phyloP scores from a whole-genome alignment of 805 yeast species.

The Isabelozyma gotoi region DNA sequence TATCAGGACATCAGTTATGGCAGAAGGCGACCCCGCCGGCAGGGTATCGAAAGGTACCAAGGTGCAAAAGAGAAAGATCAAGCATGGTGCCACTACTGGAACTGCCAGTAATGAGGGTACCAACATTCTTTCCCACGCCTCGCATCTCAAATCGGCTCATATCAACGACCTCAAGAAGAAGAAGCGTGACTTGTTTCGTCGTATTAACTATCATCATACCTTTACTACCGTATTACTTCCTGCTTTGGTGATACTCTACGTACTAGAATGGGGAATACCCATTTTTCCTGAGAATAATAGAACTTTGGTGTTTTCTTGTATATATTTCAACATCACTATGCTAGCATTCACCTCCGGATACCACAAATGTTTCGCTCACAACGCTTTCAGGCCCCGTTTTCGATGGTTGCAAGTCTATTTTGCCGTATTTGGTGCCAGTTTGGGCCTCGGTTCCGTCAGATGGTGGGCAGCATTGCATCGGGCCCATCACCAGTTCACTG shows the following conservation, averaged over 20 bases:
- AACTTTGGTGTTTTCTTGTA: slow-evolving; percentile 27
- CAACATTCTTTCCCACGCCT: slow-evolving; percentile 20
- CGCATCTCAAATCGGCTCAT: slow-evolving; percentile 25
- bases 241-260: slow-evolving; percentile 23
- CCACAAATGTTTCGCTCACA: slow-evolving; percentile 44
- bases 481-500: slow-evolving; percentile 84
- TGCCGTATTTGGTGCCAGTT: slow-evolving; percentile 65
- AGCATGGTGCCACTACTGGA: slow-evolving; percentile 3
- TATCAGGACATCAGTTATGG: not conserved
- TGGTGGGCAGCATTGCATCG: slow-evolving; percentile 85
- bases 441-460: slow-evolving; percentile 73
- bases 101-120: slow-evolving; percentile 1
- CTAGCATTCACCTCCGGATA: slow-evolving; percentile 43
- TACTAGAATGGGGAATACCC: slow-evolving; percentile 16
- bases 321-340: slow-evolving; percentile 36
- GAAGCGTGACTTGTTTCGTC: slow-evolving; percentile 32
- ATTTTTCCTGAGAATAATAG: slow-evolving; percentile 23
- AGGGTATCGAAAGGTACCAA: slow-evolving; percentile 1
- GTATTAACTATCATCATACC: slow-evolving; percentile 37
- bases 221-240: slow-evolving; percentile 36
- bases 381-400: slow-evolving; percentile 28
- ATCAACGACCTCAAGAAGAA: slow-evolving; percentile 34
- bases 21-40: not conserved
- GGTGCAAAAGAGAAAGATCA: slow-evolving; percentile 22
- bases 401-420: slow-evolving; percentile 46